A percentile compares a stretch with the other conserved stretches of the same genome.
Evolutionary conservation across 2,329 filamentous ascomycete species (phyloP).

Genomic region (Thelonectria blattea): DNA sequence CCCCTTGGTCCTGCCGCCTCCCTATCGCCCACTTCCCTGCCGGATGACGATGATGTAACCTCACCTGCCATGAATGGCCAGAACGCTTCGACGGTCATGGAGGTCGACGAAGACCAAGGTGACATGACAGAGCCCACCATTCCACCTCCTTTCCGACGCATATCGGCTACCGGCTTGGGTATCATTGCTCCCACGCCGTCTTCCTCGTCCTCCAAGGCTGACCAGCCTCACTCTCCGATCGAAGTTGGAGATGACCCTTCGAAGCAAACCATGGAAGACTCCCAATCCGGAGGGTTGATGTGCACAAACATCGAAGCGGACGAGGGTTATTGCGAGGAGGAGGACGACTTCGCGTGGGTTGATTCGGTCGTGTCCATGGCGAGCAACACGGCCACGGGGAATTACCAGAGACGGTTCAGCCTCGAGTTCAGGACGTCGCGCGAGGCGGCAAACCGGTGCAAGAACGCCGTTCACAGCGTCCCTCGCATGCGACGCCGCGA

Average conservation of each 20-base stretch:
- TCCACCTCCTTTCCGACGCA: neutral
- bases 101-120: conserved; percentile 23
- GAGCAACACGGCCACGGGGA: conserved; percentile 17
- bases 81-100: conserved; percentile 21
- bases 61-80: conserved; percentile 8
- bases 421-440: conserved; percentile 32
- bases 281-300: neutral
- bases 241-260: conserved; percentile 3
- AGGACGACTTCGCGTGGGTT: conserved; percentile 38
- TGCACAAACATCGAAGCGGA: conserved; percentile 35
- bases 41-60: conserved; percentile 22
- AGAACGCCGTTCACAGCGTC: conserved; percentile 32
- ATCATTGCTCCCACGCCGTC: neutral
- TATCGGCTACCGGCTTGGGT: neutral
- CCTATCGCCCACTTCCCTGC: conserved; percentile 28
- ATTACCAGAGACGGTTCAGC: conserved; percentile 32
- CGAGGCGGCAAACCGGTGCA: conserved; percentile 35
- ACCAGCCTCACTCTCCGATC: neutral
- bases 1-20: conserved; percentile 7
- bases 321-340: conserved; percentile 38
- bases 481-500: conserved; percentile 39
- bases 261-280: conserved; percentile 7
- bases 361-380: conserved; percentile 22
- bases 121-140: neutral
- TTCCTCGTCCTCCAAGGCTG: neutral